Percentiles rank a stretch among this genome's conserved stretches.
Evolutionary conservation across 192 early-diverging fungal species (phyloP).

Genomic region (Diversispora epigaea): DNA sequence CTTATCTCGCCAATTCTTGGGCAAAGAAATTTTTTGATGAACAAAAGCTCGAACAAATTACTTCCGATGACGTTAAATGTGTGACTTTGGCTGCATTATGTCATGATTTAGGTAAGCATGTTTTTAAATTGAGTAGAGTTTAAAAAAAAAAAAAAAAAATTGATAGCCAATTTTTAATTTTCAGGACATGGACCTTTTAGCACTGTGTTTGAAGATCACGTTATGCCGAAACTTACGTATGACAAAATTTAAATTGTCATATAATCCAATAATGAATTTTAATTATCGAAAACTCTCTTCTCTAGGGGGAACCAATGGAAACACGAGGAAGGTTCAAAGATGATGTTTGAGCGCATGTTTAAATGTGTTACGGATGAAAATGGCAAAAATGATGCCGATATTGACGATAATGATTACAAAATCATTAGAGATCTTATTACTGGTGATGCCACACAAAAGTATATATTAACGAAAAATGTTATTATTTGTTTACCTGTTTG

Average conservation of each 20-base stretch:
- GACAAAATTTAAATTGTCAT: neutral
- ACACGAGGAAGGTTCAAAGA: slow-evolving; percentile 78
- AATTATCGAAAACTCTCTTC: neutral
- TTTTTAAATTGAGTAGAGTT: neutral
- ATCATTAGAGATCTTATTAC: slow-evolving; percentile 76
- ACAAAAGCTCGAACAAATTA: slow-evolving; percentile 80
- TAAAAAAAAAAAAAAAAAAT: neutral
- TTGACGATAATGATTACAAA: slow-evolving; percentile 57
- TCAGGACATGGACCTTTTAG: slow-evolving; percentile 91
- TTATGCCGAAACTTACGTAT: slow-evolving; percentile 66
- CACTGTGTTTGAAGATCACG: slow-evolving; percentile 90
- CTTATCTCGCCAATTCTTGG: slow-evolving; percentile 72
- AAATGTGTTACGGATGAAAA: slow-evolving; percentile 47
- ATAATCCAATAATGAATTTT: neutral
- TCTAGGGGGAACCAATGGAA: slow-evolving; percentile 59
- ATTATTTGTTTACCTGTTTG: neutral
- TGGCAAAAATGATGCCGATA: slow-evolving; percentile 56
- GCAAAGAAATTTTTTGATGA: slow-evolving; percentile 62
- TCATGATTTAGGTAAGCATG: slow-evolving; percentile 77
- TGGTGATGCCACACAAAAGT: slow-evolving; percentile 36
- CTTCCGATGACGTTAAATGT: slow-evolving; percentile 74
- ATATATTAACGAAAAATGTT: neutral
- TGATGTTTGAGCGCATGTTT: slow-evolving; percentile 81
- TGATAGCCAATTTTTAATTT: neutral
- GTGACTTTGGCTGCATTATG: slow-evolving; percentile 88